phyloP scores from a whole-genome alignment of 768 basidiomycete genomes.

The Filobasidium floriforme region DNA sequence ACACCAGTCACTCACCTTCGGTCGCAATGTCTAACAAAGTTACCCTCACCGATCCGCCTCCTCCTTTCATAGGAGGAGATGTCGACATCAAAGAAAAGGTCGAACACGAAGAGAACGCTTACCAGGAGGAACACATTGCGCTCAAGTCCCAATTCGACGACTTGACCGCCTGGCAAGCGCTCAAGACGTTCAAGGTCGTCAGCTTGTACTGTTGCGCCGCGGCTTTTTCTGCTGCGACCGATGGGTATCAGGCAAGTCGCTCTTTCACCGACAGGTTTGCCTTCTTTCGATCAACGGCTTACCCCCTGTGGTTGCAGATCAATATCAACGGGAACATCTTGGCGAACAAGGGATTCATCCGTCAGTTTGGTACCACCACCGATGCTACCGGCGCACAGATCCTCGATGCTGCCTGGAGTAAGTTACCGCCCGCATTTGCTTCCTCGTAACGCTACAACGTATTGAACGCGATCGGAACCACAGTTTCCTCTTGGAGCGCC shows the following conservation, averaged over 20 bases:
- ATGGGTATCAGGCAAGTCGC: constrained; percentile 26
- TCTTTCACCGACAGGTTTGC: too few species aligned
- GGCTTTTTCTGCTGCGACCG: constrained; percentile 28
- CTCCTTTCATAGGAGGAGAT: too few species aligned
- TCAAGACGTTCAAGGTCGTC: constrained; percentile 24
- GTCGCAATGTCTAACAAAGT: too few species aligned
- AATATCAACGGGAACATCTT: constrained; percentile 30
- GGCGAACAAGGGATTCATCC: constrained; percentile 33
- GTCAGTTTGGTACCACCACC: constrained; percentile 25
- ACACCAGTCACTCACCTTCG: too few species aligned
- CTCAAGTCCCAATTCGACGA: constrained; percentile 28
- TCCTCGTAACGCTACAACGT: too few species aligned
- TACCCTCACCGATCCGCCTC: too few species aligned
- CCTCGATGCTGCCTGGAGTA: too few species aligned
- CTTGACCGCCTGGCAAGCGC: constrained; percentile 22
- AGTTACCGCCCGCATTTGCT: too few species aligned
- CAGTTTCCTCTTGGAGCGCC: too few species aligned
- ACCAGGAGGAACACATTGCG: constrained; percentile 11
- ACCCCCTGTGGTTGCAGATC: background rate
- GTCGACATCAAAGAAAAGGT: background rate
- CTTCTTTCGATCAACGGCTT: background rate
- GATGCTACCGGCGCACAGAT: constrained; percentile 10
- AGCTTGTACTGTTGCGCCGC: constrained; percentile 23
- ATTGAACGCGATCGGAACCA: too few species aligned
- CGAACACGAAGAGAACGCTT: background rate